phyloP scores from a whole-genome alignment of 2,329 filamentous ascomycete species.

The Paraconiothyrium sp. region DNA sequence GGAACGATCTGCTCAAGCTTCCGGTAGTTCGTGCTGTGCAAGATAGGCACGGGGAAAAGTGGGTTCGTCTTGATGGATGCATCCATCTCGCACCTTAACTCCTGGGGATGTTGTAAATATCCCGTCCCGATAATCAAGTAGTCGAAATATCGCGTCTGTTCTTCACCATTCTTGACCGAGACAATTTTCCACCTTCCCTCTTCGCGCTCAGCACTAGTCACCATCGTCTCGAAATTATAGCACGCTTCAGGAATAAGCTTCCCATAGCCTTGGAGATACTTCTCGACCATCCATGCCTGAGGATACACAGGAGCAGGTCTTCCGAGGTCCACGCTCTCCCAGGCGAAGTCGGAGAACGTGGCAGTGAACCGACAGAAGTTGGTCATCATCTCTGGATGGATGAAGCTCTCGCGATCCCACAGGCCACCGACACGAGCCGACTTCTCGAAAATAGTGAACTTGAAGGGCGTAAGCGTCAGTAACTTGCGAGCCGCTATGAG shows the following conservation, averaged over 20 bases:
- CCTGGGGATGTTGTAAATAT: conserved; percentile 73
- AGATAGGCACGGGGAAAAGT: conserved; percentile 39
- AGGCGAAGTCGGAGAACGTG: conserved; percentile 69
- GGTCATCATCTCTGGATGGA: conserved; percentile 63
- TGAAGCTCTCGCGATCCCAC: conserved; percentile 61
- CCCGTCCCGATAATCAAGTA: conserved; percentile 75
- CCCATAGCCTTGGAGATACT: conserved; percentile 72
- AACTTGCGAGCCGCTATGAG: conserved; percentile 67
- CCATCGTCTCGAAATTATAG: conserved; percentile 57
- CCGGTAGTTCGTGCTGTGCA: conserved; percentile 76
- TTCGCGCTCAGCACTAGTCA: conserved; percentile 26
- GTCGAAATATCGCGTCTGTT: conserved; percentile 62
- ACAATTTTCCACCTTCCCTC: not conserved
- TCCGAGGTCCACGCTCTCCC: conserved; percentile 59
- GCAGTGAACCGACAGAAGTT: conserved; percentile 81
- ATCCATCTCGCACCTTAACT: conserved; percentile 16
- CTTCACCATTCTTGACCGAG: not conserved
- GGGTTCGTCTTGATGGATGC: not conserved
- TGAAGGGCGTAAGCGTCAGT: conserved; percentile 67
- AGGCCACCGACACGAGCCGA: conserved; percentile 74
- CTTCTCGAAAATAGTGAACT: conserved; percentile 75
- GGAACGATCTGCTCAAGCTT: conserved; percentile 55
- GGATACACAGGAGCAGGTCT: conserved; percentile 69
- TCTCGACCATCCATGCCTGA: conserved; percentile 76
- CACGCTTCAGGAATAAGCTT: conserved; percentile 64